These are phyloP conservation scores for Podila clonocystis DNA, from an alignment of 192 early-diverging fungal genomes.

Conservation along the genomic window DNA sequence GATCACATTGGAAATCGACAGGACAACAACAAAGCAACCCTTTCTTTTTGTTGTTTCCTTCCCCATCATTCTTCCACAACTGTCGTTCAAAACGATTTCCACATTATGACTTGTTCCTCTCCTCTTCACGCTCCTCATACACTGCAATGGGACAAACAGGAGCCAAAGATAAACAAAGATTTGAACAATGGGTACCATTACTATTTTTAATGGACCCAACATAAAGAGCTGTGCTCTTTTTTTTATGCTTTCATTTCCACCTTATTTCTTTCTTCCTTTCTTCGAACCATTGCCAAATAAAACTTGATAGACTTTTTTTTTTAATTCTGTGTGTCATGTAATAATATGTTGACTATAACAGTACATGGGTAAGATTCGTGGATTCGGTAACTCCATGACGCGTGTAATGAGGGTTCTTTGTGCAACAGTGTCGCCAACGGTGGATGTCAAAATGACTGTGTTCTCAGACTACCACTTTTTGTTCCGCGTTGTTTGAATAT, in stretches of 20 bases:
- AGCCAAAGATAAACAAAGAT: not conserved
- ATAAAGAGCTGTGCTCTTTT: slow-evolving; percentile 5
- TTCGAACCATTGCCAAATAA: not conserved
- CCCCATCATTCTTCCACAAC: not conserved
- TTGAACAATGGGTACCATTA: not conserved
- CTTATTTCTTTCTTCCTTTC: not conserved
- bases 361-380: too few relatives aligned
- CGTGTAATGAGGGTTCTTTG: too few relatives aligned
- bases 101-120: not conserved
- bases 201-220: slow-evolving; percentile 5
- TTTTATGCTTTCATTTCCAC: slow-evolving; percentile 9
- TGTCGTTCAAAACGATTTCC: not conserved
- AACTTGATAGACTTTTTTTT: not conserved
- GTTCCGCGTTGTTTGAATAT: too few relatives aligned
- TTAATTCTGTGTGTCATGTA: not conserved
- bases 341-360: not conserved
- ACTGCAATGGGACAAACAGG: not conserved
- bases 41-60: not conserved
- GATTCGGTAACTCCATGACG: too few relatives aligned
- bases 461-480: too few relatives aligned
- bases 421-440: too few relatives aligned
- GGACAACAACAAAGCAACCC: not conserved
- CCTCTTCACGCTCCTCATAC: not conserved
- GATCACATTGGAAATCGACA: not conserved
- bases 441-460: too few relatives aligned